phyloP scores from a whole-genome alignment of 2,329 filamentous ascomycete genomes.

The Colletotrichum musae region DNA sequence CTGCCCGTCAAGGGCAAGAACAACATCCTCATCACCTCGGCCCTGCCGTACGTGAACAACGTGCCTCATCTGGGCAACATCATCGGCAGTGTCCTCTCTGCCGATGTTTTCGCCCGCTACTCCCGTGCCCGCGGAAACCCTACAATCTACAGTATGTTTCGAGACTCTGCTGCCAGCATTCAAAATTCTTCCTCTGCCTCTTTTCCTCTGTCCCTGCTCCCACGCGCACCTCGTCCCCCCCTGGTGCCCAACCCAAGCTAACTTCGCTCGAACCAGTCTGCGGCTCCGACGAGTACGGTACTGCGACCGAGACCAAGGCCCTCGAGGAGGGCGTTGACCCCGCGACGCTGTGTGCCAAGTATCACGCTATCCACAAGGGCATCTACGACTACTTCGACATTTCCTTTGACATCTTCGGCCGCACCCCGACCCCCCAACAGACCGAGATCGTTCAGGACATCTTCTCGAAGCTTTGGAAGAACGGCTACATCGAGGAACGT shows the following conservation, averaged over 20 bases:
- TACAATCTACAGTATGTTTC: conserved; percentile 74
- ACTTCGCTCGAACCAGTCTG: conserved; percentile 54
- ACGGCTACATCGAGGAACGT: conserved; percentile 89
- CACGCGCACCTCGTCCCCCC: not conserved
- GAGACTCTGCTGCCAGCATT: not conserved
- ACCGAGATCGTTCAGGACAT: conserved; percentile 95
- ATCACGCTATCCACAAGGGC: conserved; percentile 89
- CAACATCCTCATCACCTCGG: conserved; percentile 92
- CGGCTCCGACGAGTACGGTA: conserved; percentile 86
- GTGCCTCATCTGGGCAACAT: conserved; percentile 91
- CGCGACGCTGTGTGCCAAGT: conserved; percentile 90
- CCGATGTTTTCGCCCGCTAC: conserved; percentile 88
- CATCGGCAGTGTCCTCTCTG: conserved; percentile 87
- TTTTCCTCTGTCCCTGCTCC: not conserved
- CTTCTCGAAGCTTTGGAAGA: conserved; percentile 88
- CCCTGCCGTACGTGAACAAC: conserved; percentile 83
- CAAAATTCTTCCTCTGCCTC: no score
- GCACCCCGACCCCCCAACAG: conserved; percentile 90
- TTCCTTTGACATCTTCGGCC: conserved; percentile 93
- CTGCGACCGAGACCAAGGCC: conserved; percentile 95
- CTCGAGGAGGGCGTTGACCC: conserved; percentile 89
- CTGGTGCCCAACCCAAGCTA: not conserved
- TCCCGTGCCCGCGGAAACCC: conserved; percentile 84
- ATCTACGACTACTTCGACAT: conserved; percentile 98
- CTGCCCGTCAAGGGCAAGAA: conserved; percentile 80